Base-by-base conservation (phyloP, 2,329 filamentous ascomycete species). In the Sarocladiaceae sp. region DNA sequence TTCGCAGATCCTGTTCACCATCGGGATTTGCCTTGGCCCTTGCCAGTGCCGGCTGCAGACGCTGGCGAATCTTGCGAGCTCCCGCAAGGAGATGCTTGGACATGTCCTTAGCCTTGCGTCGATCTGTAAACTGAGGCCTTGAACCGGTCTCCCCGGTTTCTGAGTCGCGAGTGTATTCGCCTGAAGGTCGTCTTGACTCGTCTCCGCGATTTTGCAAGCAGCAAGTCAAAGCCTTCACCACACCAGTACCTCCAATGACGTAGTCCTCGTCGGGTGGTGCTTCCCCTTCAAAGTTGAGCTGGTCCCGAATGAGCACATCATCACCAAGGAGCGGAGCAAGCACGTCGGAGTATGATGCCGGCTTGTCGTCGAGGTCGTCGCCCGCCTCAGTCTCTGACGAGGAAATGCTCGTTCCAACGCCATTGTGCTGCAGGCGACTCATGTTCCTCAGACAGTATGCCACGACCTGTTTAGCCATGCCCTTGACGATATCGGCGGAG, bases 361-460 rank as follows among this genome's bases (percentile, higher is more conserved):
- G 23, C 59, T 70, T 62, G 52, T 60, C 11, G 33, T 64, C 60
- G 26, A 54, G 46, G 17, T 35, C 25, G 12, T 49, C 42, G 3
- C 29, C 50, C 7, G 33, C 44, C 29, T 44, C 50, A 12, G 37
- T 50, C 7, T 49, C 53, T 42, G 33, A 48, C 28, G 58, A 52
- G 17, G 60, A 59, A 64, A 64, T 65, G 50, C 58, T 67, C 46
- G 76, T 66, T 56, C 71, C 71, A 54, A 82, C 78, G 52, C 87
- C 84, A 10, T 80, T 77, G 54, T 90, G 82, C 11, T 89, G 84
- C 15, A 87, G 80, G 10, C 80, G 82, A 66, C 96, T 90, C 75
- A 99, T 86, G 61, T 99, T 99, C 53, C 88, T 84, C 56, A 99
- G 77, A 56, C 89, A 96, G 67, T 97, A 97, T 0, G 90, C 93